Percentiles rank a stretch among this genome's conserved stretches.
phyloP scores from a whole-genome alignment of 495 filamentous ascomycete genomes.

The Cryomyces minteri region DNA sequence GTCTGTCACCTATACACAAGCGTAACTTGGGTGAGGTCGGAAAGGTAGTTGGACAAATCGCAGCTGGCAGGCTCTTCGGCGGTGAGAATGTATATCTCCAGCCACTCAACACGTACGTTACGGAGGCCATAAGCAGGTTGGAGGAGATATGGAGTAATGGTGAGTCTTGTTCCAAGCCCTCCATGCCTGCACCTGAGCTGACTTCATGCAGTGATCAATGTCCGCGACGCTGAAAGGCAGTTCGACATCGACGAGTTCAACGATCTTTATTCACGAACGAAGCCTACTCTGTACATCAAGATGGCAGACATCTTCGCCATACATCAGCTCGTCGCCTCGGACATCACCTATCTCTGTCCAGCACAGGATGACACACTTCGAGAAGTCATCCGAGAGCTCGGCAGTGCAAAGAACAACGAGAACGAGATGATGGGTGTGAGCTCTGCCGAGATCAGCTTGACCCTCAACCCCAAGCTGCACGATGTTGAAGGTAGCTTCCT shows the following conservation, averaged over 20 bases:
- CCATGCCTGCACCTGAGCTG: too few relatives aligned
- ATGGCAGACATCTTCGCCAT: slow-evolving; percentile 95
- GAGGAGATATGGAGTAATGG: slow-evolving; percentile 42
- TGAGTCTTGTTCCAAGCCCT: too few relatives aligned
- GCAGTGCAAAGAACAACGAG: slow-evolving; percentile 89
- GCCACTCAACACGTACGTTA: slow-evolving; percentile 77
- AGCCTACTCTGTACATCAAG: slow-evolving; percentile 95
- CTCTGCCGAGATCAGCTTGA: slow-evolving; percentile 79
- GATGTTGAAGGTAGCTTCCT: slow-evolving; percentile 48
- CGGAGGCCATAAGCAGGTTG: slow-evolving; percentile 66
- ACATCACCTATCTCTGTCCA: slow-evolving; percentile 58
- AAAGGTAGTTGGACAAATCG: slow-evolving; percentile 78
- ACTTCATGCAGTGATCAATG: slow-evolving; percentile 37
- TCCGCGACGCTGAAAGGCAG: slow-evolving; percentile 69
- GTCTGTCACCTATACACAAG: slow-evolving; percentile 78
- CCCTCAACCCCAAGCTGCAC: slow-evolving; percentile 78
- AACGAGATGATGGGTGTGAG: slow-evolving; percentile 75
- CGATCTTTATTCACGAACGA: slow-evolving; percentile 86
- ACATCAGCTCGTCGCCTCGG: slow-evolving; percentile 67
- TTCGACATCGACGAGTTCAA: slow-evolving; percentile 99
- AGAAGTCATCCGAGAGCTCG: slow-evolving; percentile 81
- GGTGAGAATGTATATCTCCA: slow-evolving; percentile 84
- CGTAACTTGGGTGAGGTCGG: slow-evolving; percentile 79
- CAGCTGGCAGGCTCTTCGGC: slow-evolving; percentile 71
- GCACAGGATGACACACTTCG: slow-evolving; percentile 72